These are phyloP conservation scores for Phellinidium pouzarii DNA, from an alignment of 1,284 basidiomycete species.

Conservation along the genomic window DNA sequence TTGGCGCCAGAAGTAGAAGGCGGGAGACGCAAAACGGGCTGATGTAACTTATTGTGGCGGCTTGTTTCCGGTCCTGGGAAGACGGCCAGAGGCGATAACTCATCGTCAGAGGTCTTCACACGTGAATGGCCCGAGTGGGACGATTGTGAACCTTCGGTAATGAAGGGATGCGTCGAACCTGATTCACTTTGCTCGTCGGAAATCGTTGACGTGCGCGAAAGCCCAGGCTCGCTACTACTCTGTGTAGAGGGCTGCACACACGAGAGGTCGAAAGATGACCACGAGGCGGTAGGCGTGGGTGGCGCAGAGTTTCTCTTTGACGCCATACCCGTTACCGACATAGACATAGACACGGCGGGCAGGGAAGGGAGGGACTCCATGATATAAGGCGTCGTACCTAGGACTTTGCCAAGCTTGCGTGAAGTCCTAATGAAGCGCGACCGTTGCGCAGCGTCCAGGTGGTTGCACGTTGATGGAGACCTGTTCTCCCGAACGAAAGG, in stretches of 20 bases:
- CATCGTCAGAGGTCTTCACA: background rate
- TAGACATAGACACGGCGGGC: constrained; percentile 8
- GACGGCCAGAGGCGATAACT: background rate
- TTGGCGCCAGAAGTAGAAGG: background rate
- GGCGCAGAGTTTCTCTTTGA: constrained; percentile 3
- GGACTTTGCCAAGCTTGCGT: constrained; percentile 52
- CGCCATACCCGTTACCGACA: background rate
- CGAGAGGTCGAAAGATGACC: background rate
- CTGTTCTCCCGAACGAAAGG: constrained; percentile 15
- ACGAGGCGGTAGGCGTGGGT: background rate
- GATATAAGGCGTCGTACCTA: constrained; percentile 55
- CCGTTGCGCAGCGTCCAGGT: constrained; percentile 45
- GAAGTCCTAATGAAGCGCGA: constrained; percentile 49
- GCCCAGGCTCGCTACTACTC: background rate
- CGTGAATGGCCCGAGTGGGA: background rate
- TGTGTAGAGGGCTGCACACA: background rate
- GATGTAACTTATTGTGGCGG: background rate
- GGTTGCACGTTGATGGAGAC: constrained; percentile 57
- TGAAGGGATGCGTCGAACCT: background rate
- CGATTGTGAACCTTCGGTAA: background rate
- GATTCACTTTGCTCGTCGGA: background rate
- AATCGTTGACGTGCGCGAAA: background rate
- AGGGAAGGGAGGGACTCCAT: constrained; percentile 32
- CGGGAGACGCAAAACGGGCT: constrained; percentile 16
- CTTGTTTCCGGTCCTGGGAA: background rate